Evolutionary conservation across 139 green algal species (phyloP), one percentile per base, ranked within the genome.

Genomic region (Chlorella sp.): DNA sequence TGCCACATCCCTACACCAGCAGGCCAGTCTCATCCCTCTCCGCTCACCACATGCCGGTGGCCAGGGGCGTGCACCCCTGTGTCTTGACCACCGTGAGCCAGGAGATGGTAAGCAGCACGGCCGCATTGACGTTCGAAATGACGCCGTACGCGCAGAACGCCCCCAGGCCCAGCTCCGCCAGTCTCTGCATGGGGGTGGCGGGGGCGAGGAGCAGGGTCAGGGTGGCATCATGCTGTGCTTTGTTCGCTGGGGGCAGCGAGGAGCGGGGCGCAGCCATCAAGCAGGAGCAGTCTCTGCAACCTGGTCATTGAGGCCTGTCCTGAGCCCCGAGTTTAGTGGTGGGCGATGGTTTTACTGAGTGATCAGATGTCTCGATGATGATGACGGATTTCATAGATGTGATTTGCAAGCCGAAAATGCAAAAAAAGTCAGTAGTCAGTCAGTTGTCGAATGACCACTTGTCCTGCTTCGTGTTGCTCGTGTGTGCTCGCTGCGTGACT

Each of bases 121-220:
- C 75, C 1, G 82, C 82, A 50, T 87, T 87, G 49, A 84, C 30
- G 71, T 87, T 87, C 51, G 32, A 73, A 20, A 87, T 74, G 60
- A 87, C 79, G 36, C 82, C 82, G 60, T 86, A 81, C 2, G 74
- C 69, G n/a, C n/a, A n/a, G n/a, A n/a, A n/a, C n/a, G n/a, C n/a
- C n/a, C n/a, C n/a, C n/a, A n/a, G n/a, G n/a, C 30, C 50, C n/a
- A n/a, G n/a, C n/a, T n/a, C n/a, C n/a, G n/a, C n/a, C n/a, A n/a
- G n/a, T n/a, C n/a, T n/a, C n/a, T 59, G 74, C 66, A 70, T 73
- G 72, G 2, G 73, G 50, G 34, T 51, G 49, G 66, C 36, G 35
- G 35, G 42, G n/a, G 2, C n/a, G 1, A 49, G 42, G 42, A 31
- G 35, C 30, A 23, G 49, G 49, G 42, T 65, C 24, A 64, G 35